Conservation (phyloP, 768 basidiomycete genomes). For the Hypholoma sublateritium region DNA sequence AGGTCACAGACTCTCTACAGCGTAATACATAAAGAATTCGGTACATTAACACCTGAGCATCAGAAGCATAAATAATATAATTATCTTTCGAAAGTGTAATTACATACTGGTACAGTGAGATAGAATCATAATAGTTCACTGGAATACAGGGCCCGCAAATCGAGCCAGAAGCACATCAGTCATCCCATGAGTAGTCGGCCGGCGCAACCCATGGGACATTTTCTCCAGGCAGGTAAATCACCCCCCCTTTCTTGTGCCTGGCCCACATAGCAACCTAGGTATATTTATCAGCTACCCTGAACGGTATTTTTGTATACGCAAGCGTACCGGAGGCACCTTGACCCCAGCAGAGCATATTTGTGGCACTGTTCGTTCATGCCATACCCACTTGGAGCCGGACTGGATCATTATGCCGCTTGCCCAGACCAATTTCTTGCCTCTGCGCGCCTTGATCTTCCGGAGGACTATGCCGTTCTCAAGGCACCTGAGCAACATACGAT, state of each 20-base stretch:
- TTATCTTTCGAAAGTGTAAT: no score
- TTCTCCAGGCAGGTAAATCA: background rate
- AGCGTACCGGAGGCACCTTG: background rate
- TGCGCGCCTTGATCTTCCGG: background rate
- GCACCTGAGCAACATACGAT: background rate
- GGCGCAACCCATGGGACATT: background rate
- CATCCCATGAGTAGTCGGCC: background rate
- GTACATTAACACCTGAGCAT: no score
- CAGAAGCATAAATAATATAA: no score
- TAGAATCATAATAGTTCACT: no score
- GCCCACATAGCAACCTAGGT: background rate
- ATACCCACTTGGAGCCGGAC: background rate
- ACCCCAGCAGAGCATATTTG: background rate
- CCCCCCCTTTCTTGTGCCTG: background rate
- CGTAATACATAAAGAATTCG: background rate
- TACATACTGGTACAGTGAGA: no score
- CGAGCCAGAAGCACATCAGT: background rate
- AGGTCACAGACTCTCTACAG: background rate
- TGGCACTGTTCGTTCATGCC: background rate
- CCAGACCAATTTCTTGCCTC: background rate
- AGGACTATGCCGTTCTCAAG: background rate
- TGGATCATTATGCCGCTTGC: background rate
- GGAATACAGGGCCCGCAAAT: no score
- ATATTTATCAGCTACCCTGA: background rate
- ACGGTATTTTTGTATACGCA: background rate